Conservation (phyloP, 2,329 filamentous ascomycete genomes). For the Arthrobotrys sphaeroides region DNA sequence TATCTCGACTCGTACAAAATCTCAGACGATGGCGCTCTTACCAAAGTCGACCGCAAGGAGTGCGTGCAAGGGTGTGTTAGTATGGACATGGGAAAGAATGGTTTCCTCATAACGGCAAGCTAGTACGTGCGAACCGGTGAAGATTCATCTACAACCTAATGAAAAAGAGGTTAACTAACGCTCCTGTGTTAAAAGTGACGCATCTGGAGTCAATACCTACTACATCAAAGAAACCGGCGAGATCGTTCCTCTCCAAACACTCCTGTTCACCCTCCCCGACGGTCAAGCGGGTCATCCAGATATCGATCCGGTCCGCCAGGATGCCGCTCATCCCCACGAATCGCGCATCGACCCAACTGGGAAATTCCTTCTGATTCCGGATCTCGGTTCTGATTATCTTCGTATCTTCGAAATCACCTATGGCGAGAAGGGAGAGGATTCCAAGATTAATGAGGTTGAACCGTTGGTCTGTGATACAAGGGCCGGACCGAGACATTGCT, state of each 20-base stretch:
- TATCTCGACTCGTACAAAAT: constrained; percentile 51
- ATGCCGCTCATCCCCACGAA: constrained; percentile 71
- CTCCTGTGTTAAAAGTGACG: constrained; percentile 26
- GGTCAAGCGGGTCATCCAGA: constrained; percentile 49
- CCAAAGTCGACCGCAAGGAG: constrained; percentile 45
- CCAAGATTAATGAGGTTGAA: constrained; percentile 62
- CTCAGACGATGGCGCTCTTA: constrained; percentile 46
- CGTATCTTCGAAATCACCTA: constrained; percentile 67
- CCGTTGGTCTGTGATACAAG: constrained; percentile 65
- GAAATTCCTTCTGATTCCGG: constrained; percentile 71
- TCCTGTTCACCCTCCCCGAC: constrained; percentile 36
- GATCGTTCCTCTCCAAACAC: constrained; percentile 43
- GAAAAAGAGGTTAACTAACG: neutral
- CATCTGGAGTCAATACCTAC: constrained; percentile 50
- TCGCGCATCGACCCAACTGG: constrained; percentile 73
- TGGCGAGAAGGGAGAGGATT: constrained; percentile 49
- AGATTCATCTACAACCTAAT: neutral
- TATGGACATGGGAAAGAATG: constrained; percentile 53
- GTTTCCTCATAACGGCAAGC: constrained; percentile 47
- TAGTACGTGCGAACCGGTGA: constrained; percentile 29
- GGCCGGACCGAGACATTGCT: constrained; percentile 72
- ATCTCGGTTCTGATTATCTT: constrained; percentile 72
- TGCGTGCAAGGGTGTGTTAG: constrained; percentile 52
- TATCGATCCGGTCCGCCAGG: constrained; percentile 64
- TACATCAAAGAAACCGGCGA: constrained; percentile 50